Base-by-base conservation (phyloP, 257 asterid genomes). In the Galeopsis tetrahit region DNA sequence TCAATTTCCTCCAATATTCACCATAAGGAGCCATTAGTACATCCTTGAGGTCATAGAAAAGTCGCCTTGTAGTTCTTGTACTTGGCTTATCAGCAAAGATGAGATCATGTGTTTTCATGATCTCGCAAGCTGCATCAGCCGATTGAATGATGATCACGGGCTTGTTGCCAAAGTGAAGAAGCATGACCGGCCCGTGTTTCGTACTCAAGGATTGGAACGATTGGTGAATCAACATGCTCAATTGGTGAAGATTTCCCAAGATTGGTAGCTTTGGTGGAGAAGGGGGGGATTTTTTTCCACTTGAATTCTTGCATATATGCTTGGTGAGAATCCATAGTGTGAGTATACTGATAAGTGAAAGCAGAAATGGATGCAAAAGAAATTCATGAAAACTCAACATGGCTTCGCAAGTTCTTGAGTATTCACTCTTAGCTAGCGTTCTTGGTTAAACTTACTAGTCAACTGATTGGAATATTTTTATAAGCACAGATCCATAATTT, bases 231-330 rank as follows among this genome's bases (percentile, higher is more conserved):
- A 63, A 35, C 2, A 43, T 3, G 9, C 84, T 72, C 2, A 89
- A 11, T 2, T 87, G 93, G 72, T 84, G 93, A 17, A 89, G 67
- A 38, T 89, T 83, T 55, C 96, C 93, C 4, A 89, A 13, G 40
- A 89, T 63, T 31, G 93, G 96, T 9, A 84, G 66, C 58, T 60
- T 77, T 74, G 77, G 80, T 48, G 90, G 93, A 3, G 91, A 85
- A 44, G 91, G 88, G 14, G 87, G 88, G 3, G 72, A 74, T n/a
- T 2, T 69, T 32, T 59, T 78, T 48, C 59, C 51, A 10, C 49
- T 4, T 39, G 39, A 2, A 3, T 28, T 39, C 43, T 39, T 39
- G 9, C 43, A 39, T 39, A 7, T 39, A 2, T 39, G 43, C 43
- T 39, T 39, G 5, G 43, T 39, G 7, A 39, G 43, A 39, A 39